Base-by-base conservation (phyloP, 208 protist species). In the Crithidia bombi region DNA sequence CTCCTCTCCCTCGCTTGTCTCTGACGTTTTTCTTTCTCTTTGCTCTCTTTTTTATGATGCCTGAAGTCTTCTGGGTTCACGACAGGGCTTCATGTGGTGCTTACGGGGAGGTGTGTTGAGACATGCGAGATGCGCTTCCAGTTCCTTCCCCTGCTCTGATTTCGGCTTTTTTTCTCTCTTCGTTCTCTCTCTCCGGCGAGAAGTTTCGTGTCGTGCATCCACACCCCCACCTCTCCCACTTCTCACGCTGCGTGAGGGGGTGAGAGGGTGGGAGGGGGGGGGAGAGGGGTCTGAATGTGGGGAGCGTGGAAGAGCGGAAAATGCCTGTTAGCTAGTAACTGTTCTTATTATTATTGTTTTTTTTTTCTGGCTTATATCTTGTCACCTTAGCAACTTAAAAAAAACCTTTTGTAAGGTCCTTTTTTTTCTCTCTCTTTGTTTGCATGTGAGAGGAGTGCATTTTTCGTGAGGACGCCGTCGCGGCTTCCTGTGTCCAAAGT, bases 361-460 rank as follows among this genome's bases (percentile, higher is more conserved):
- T 62, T 28, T 54, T 44, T 46, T 65, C n/a, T 55, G 23, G 25
- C 23, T 66, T 19, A 7, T 68, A 23, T 38, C 35, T 72, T 23
- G 19, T 62, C 43, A 56, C 23, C 32, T 71, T 63, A 62, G 59
- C 58, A 65, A 66, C 41, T 77, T 67, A 49, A 69, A 55, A 51
- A 49, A 56, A 55, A 51, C 51, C 15, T 35, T 66, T 44, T 35
- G 4, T 25, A 46, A 32, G 47, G 30, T 69, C 5, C 44, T 67
- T 46, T 39, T 38, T 9, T 52, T 36, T 32, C 12, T 43, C 3
- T 23, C 43, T 55, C 28, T 36, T 32, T 32, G 38, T 51, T 30
- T 28, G n/a, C 30, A 51, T 51, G 5, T 30, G n/a, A n/a, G 35
- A 43, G 54, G 54, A 23, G 43, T 28, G 54, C 19, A 41, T 35